Percentiles rank a stretch among this genome's conserved stretches.
Conservation (phyloP, 306 rosid genomes). For the Delonix regia region DNA sequence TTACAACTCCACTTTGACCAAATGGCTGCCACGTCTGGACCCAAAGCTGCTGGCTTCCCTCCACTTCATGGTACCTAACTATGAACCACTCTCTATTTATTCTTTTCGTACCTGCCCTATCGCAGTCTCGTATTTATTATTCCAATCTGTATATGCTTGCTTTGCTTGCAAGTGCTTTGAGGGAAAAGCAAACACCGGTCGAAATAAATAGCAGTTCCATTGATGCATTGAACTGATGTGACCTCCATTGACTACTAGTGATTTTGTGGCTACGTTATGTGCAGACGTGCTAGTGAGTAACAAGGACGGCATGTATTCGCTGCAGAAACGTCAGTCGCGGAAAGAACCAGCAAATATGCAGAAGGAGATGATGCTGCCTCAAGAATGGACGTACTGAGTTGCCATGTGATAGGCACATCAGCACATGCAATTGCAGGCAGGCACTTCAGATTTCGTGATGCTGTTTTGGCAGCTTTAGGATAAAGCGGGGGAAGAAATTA, state of each 20-base stretch:
- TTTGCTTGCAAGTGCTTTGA: conserved; percentile 36
- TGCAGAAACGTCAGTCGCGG: conserved; percentile 42
- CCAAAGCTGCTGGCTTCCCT: conserved; percentile 49
- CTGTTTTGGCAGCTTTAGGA: conserved; percentile 33
- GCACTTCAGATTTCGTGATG: not conserved
- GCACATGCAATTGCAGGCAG: too few relatives aligned
- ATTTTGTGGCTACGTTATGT: not conserved
- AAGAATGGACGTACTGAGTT: conserved; percentile 82
- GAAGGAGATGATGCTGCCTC: conserved; percentile 66
- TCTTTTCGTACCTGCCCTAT: not conserved
- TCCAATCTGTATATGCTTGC: not conserved
- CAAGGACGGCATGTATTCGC: conserved; percentile 46
- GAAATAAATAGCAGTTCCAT: not conserved
- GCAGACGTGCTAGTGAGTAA: conserved; percentile 45
- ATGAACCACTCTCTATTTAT: not conserved
- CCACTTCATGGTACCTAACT: conserved; percentile 51
- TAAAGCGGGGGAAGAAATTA: not conserved
- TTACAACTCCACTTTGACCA: conserved; percentile 79
- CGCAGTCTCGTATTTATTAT: not conserved
- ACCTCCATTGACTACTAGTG: not conserved
- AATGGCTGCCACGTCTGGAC: conserved; percentile 54
- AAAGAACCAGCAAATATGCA: conserved; percentile 31
- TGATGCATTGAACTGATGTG: not conserved
- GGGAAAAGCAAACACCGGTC: not conserved
- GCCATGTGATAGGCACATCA: too few relatives aligned